Evolutionary conservation across 2,329 filamentous ascomycete species (phyloP), one percentile per base, ranked within the genome.

Genomic region (Fusarium compactum): DNA sequence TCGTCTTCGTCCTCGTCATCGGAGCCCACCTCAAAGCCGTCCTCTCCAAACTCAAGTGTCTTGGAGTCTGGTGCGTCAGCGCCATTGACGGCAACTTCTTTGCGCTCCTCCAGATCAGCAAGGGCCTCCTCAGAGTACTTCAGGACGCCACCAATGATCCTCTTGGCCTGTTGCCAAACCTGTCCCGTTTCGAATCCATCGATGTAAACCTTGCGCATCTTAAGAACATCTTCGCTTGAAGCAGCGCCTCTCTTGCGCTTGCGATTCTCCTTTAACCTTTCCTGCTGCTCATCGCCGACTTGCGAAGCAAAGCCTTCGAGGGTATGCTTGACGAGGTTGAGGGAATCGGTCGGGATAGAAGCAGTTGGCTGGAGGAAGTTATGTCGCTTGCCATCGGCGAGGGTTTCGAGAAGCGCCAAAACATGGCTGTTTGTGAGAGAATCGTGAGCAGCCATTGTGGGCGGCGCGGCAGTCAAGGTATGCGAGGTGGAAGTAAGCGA

Each of bases 81-180:
- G 29, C 79, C 79, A 29, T 80, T 70, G 24, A 57, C 58, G 11
- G 66, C 67, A 48, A 80, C 67, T 48, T 90, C 88, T 67, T 92
- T 76, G 22, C 73, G 77, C 63, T 84, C 83, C 73, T 87, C 82
- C 32, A 90, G 76, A 69, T 86, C 85, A 52, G 82, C 78, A 18
- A 89, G 76, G 6, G 82, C 76, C 8, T 81, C 78, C 50, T 84
- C 80, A 0, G 86, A 85, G 69, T 87, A 84, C 44, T 82, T 79
- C 47, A 89, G 73, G 14, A 87, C 81, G 48, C 85, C 85, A 15
- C 80, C 86, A 61, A 98, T 90, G 22, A 98, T 93, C 74, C 92
- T 89, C 76, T 90, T 91, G 11, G 94, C 92, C 82, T 99, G 96
- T 80, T 98, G 93, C 92, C 95, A 99, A 45, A 99, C 90, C 80